Base-by-base conservation (phyloP, 306 rosid species). In the Gillenia trifoliata region DNA sequence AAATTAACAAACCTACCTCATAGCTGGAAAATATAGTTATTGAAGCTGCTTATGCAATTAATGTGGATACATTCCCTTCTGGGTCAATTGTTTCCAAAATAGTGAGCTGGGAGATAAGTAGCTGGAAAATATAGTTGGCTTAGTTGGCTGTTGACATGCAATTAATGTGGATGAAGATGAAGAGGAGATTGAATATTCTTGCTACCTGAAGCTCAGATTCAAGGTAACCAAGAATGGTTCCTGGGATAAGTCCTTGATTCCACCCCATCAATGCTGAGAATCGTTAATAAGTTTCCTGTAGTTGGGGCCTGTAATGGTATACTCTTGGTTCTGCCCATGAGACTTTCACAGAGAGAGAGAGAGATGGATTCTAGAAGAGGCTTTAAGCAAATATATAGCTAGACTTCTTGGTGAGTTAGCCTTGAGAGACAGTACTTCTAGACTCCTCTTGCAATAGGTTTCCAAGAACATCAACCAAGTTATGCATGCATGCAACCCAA, bases 201-300 rank as follows among this genome's bases (percentile, higher is more conserved):
- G 20, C 52, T 61, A 84, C 91, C 96, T 89, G 93, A 63, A 91
- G 95, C 64, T 92, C 79, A n/a, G 75, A 71, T 77, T 91, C 89
- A 16, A 91, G 88, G 61, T 84, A 91, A 54, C 60, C 67, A 31
- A 91, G 83, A 49, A 88, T 80, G 9, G 83, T 77, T 22, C 90
- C 92, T 0, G 97, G 90, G 50, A 92, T 92, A 54, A 89, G 72
- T 9, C 92, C 97, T 74, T 93, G 82, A 83, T n/a, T 6, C 97
- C 97, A 40, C 92, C 96, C 1, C 97, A 69, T 92, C 93, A 3
- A 92, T 86, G 85, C 92, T 89, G 13, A 92, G 80, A 64, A 88
- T 64, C 15, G 96, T 89, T 5, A 92, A 82, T 81, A n/a, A n/a
- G 65, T n/a, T 86, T 83, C 45, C 92, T 92, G 67, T 70, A 22